Evolutionary conservation across 805 yeast genomes (phyloP), one percentile per base, ranked within the genome.

Genomic region (Saccharomycopsis sp.): DNA sequence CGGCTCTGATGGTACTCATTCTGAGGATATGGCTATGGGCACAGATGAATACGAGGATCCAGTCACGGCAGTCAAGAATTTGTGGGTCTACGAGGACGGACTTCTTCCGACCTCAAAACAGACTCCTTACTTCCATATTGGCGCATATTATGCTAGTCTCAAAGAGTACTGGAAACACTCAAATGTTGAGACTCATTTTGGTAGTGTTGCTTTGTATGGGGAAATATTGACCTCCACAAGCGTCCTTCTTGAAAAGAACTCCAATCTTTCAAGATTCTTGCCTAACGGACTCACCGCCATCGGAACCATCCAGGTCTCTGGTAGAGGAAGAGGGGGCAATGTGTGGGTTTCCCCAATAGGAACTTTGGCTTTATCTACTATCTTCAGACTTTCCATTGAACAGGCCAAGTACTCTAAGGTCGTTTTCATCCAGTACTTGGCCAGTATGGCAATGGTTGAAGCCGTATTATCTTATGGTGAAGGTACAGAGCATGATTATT

Each of bases 341-440:
- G 85, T 84, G 1, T 94, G 99, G 99, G 86, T 94, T 23, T 92
- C 89, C 64, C 99, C 99, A 2, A 78, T 80, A 23, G 99, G 99
- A 9, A 96, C 91, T 1, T 72, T 90, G 70, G 96, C 98, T 0
- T 81, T 84, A 3, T 89, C 97, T 0, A 79, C 84, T 1, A 81
- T 89, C 9, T 69, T 89, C 60, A 79, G 84, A 54, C 72, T 91
- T 14, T 84, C 89, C 0, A 77, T 78, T 2, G 66, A 66, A 2
- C 67, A 75, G 1, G 73, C 75, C 22, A 70, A 74, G 19, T 73
- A 80, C 35, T 78, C 85, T 1, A 79, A 87, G 7, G 79, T 94
- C 24, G 96, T 91, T 0, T 89, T 94, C 60, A 76, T 91, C 23
- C 99, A 94, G 70, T 94, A 94, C 68, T 70, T 94, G 14, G 82